Evolutionary conservation across 257 asterid species (phyloP).

Genomic region (Datura wrightii): DNA sequence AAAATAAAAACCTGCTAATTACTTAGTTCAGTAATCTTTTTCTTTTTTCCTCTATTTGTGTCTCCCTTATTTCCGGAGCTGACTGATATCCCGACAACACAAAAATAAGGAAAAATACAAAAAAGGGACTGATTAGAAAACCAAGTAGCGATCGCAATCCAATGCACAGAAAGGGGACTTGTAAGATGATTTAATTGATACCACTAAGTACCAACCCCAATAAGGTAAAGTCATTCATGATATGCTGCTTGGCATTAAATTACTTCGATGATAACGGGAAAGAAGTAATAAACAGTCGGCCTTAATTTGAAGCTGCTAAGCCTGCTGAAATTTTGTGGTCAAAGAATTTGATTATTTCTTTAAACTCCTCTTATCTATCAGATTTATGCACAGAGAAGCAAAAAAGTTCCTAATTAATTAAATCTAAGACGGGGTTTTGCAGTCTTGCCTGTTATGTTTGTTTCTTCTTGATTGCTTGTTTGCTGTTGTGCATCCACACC

Average conservation of each 20-base stretch:
- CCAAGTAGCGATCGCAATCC: background rate
- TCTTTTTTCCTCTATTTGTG: background rate
- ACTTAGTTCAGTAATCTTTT: background rate
- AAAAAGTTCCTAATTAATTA: background rate
- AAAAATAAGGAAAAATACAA: background rate
- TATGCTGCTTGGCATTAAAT: background rate
- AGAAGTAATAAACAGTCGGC: no score
- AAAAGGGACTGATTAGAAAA: background rate
- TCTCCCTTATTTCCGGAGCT: no score
- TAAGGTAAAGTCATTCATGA: background rate
- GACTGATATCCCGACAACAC: background rate
- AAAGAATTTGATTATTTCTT: conserved; percentile 16
- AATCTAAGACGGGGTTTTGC: background rate
- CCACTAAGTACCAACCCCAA: background rate
- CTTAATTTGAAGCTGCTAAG: background rate
- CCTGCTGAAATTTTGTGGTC: background rate
- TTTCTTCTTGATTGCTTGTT: conserved; percentile 74
- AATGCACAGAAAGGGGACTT: background rate
- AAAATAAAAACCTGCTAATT: background rate
- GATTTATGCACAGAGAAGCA: background rate
- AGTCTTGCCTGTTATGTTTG: conserved; percentile 37
- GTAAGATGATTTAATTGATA: background rate
- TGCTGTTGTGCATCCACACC: conserved; percentile 90
- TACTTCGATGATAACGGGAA: background rate
- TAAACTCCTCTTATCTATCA: background rate